Base-by-base conservation (phyloP, 1,139 yeast genomes). In the Sporopachydermia cereana region DNA sequence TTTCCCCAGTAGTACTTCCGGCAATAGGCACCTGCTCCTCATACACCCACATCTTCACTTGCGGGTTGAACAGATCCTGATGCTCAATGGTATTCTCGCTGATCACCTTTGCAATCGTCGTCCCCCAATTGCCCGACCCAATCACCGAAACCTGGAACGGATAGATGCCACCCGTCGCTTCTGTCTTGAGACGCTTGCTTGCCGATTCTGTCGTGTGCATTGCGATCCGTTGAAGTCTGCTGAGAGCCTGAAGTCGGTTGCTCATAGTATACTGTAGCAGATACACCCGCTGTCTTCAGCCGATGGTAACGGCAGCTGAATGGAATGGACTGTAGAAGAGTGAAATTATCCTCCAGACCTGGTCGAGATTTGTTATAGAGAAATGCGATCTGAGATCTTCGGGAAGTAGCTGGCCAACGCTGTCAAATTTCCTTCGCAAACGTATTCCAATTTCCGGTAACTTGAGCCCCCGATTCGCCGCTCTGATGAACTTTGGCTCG, bases 11-110 rank as follows among this genome's bases (percentile, higher is more conserved):
- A 49, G 77, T 84, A 62, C 66, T 64, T 49, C 82, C 95, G 46
- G 77, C 78, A 47, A 79, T 66, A 41, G 64, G 57, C 47, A 68
- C 57, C 49, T 71, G 61, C 66, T 89, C 97, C 64, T 89, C 89
- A 57, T 72, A 84, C 24, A 89, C 97, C 97, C 97, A 89, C 96
- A 89, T 88, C 55, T 79, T 76, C 42, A 89, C 96, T 44, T 73
- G 67, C 47, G 67, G 63, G 45, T 76, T 74, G 60, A 89, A 89
- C 52, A 84, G 63, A 41, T 76, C 69, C 22, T 86, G 78, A 64
- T 83, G 73, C 54, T 74, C 80, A 39, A 69, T 70, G 43, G 89
- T 69, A 65, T 86, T 88, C 64, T 89, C 96, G 31, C 96, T 88
- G 36, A 88, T 80, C 45, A 89, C 81, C 67, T 89, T 89, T 52